Evolutionary conservation across 2,329 filamentous ascomycete genomes (phyloP), one percentile per base, ranked within the genome.

Genomic region (Botrytis galanthina): DNA sequence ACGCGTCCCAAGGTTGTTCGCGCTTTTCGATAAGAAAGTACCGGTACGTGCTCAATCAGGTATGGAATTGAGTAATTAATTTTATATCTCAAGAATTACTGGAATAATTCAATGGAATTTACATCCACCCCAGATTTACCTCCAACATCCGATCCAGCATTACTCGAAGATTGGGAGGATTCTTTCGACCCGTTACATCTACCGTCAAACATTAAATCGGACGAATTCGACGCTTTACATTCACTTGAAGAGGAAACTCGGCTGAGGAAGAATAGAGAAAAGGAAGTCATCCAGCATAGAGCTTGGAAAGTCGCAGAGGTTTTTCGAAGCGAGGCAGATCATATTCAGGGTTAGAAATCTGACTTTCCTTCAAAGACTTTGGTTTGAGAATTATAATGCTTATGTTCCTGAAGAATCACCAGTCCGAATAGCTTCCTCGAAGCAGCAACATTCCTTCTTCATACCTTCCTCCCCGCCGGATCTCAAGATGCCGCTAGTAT

Each of bases 401-500:
- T 22, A 60, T 48, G 9, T 26, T 12, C 61, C 4, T 12, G 0
- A 44, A 72, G 63, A 72, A 69, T 60, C 63, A 20, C 71, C 71
- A 32, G 39, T 73, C 10, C 54, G 71, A 51, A 48, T 39, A 46
- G 62, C 48, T 42, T 46, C n/a, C 32, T 69, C 63, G 12, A 73
- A 73, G 20, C 63, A 69, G 18, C 71, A 60, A 42, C 54, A 73
- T 9, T 54, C 63, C 39, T 26, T 69, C 22, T 57, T 26, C 20
- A 69, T 69, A 35, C 35, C 63, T 51, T 73, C 63, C 32, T 73
- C 71, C 32, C 63, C 71, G 26, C 54, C 71, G 48, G 51, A 22
- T 39, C 22, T 74, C 74, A 84, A 78, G 61, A 92, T 92, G 89
- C 83, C 88, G 39, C 84, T 86, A 54, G 84, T 87, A 57, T 91